Percentiles rank a stretch among this genome's conserved stretches.
Conservation (phyloP, 192 early-diverging fungal species). For the Phlyctochytrium bullatum region DNA sequence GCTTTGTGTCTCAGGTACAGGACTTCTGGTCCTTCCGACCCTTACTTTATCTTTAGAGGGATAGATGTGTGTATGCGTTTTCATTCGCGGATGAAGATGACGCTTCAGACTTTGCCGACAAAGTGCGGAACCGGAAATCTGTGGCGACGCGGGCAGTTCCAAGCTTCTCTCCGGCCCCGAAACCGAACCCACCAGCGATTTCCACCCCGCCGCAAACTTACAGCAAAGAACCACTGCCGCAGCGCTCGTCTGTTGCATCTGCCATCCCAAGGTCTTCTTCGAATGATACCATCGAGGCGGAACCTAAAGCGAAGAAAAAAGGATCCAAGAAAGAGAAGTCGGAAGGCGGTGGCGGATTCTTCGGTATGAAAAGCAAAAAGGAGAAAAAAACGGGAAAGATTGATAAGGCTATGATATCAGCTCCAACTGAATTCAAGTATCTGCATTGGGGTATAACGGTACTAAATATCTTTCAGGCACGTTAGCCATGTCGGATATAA, state of each 20-base stretch:
- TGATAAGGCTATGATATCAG: constrained; percentile 48
- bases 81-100: constrained; percentile 54
- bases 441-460: background rate
- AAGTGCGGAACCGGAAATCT: background rate
- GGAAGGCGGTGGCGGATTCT: constrained; percentile 14
- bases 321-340: constrained; percentile 15
- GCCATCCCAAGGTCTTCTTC: background rate
- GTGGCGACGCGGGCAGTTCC: constrained; percentile 7
- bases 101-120: constrained; percentile 35
- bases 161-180: constrained; percentile 4
- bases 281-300: background rate
- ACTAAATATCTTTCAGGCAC: too few relatives aligned
- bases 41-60: constrained; percentile 8
- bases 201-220: constrained; percentile 22
- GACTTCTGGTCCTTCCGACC: background rate
- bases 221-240: too few relatives aligned
- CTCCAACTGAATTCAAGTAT: constrained; percentile 46
- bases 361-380: constrained; percentile 5
- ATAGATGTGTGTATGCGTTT: constrained; percentile 35
- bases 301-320: background rate
- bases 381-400: constrained; percentile 29
- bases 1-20: constrained; percentile 44
- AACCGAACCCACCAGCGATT: constrained; percentile 7
- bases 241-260: constrained; percentile 1
- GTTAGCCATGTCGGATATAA: constrained; percentile 52